Evolutionary conservation across 176 grass and related monocot species (phyloP).

Genomic region (Phoenix dactylifera): DNA sequence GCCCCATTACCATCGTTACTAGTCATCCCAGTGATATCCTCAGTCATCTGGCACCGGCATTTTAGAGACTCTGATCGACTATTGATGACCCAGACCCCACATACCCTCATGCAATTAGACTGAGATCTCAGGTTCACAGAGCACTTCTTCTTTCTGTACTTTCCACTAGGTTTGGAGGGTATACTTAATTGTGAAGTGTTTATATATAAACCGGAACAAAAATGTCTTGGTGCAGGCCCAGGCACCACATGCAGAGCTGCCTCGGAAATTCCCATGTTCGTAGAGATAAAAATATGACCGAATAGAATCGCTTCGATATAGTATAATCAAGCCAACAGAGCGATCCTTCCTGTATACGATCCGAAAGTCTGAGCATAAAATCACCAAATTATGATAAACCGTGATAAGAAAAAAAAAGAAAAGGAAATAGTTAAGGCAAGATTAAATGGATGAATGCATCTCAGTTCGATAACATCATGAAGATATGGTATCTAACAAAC

Average conservation of each 20-base stretch:
- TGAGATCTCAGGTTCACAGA: constrained; percentile 8
- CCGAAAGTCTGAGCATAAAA: too few species aligned
- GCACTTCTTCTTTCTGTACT: constrained; percentile 18
- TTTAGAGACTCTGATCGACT: not conserved
- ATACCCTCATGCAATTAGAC: constrained; percentile 10
- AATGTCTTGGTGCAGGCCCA: constrained; percentile 15
- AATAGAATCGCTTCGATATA: not conserved
- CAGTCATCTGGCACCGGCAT: constrained; percentile 40
- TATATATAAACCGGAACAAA: constrained; percentile 1
- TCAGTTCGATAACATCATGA: too few species aligned
- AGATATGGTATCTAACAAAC: too few species aligned
- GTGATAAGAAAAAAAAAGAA: too few species aligned
- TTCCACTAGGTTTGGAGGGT: constrained; percentile 3
- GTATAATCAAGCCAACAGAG: too few species aligned
- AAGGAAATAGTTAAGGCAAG: too few species aligned
- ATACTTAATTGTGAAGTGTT: constrained; percentile 17
- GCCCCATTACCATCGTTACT: constrained; percentile 28
- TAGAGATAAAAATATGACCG: not conserved
- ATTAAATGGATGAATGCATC: too few species aligned
- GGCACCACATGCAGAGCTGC: constrained; percentile 32
- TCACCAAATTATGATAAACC: too few species aligned
- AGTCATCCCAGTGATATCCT: constrained; percentile 29
- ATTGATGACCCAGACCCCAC: constrained; percentile 1
- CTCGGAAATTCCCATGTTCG: constrained; percentile 39
- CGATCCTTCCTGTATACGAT: not conserved